phyloP scores from a whole-genome alignment of 306 rosid species.

The Dryas alaskensis region DNA sequence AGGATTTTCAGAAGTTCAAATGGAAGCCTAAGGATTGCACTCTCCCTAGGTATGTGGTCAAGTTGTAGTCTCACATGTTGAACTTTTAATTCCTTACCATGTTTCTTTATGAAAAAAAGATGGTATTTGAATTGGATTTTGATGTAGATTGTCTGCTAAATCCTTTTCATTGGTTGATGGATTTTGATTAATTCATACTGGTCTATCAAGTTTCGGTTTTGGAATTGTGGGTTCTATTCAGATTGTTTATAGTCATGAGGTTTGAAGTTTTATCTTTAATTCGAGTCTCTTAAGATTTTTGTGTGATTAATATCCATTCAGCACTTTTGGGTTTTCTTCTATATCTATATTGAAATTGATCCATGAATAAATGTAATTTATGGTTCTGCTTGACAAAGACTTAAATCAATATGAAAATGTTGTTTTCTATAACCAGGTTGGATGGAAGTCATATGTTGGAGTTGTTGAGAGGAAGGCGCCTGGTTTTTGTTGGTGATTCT shows the following conservation, averaged over 20 bases:
- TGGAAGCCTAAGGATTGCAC: slow-evolving; percentile 87
- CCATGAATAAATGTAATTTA: background rate
- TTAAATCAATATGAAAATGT: background rate
- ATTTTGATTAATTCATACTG: background rate
- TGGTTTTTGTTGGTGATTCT: slow-evolving; percentile 98
- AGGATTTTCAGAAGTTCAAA: slow-evolving; percentile 56
- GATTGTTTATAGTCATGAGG: slow-evolving; percentile 6
- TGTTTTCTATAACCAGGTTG: slow-evolving; percentile 39
- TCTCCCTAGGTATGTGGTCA: slow-evolving; percentile 65
- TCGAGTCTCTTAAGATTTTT: background rate
- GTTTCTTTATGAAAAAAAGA: background rate
- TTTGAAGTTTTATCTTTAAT: background rate
- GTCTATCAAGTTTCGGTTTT: background rate
- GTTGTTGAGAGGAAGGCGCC: slow-evolving; percentile 68
- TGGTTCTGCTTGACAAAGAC: background rate
- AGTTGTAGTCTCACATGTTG: background rate
- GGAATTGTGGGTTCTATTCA: slow-evolving; percentile 7
- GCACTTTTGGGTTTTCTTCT: background rate
- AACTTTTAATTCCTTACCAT: background rate
- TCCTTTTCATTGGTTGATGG: background rate
- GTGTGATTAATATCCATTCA: background rate
- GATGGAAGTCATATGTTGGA: slow-evolving; percentile 68
- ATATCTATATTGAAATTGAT: background rate
- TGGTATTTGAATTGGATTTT: background rate
- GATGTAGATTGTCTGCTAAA: no score